Base-by-base conservation (phyloP, 2,329 filamentous ascomycete genomes). In the Hypoxylon sp. region DNA sequence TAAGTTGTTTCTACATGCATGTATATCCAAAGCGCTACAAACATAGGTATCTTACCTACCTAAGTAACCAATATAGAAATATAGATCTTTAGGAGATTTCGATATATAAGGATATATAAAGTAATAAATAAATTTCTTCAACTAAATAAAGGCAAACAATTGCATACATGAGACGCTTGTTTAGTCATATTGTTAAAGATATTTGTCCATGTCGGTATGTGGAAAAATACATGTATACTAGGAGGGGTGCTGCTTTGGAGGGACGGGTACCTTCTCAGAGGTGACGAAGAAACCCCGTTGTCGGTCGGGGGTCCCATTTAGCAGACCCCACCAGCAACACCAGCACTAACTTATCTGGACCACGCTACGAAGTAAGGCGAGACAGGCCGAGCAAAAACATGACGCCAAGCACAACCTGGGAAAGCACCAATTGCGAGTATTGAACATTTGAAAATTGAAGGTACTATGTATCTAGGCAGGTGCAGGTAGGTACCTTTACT, bases 341-440 rank as follows among this genome's bases (percentile, higher is more conserved):
- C 9, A 5, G 42, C 53, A 33, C 61, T 70, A 70, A 65, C 67
- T 68, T 68, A 55, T 67, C 44, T 68, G 44, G 61, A 63, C 68
- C 53, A 60, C 61, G 61, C 67, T 70, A 68, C 54, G 65, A 70
- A 70, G 65, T 68, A 70, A 70, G 68, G 68, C 68, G 58, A 70
- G 65, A 68, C 61, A 70, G 61, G 59, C 59, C 63, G 57, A 65
- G 53, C n/a, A 62, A 50, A 44, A 35, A 64, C 44, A 58, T 67
- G 52, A 51, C 35, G 63, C 67, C 35, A 67, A 64, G 54, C 39
- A 57, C 31, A 14, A 31, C 29, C 29, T 31, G 29, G 29, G 29
- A 31, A 64, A 39, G 59, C 52, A 52, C 59, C 39, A 57, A 56
- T 60, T 58, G 13, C 14, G 14, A 47, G 17, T 3, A 22, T 22